These are phyloP conservation scores for Sclerotinia glacialis DNA, from an alignment of 2,329 filamentous ascomycete genomes.

Conservation along the genomic window DNA sequence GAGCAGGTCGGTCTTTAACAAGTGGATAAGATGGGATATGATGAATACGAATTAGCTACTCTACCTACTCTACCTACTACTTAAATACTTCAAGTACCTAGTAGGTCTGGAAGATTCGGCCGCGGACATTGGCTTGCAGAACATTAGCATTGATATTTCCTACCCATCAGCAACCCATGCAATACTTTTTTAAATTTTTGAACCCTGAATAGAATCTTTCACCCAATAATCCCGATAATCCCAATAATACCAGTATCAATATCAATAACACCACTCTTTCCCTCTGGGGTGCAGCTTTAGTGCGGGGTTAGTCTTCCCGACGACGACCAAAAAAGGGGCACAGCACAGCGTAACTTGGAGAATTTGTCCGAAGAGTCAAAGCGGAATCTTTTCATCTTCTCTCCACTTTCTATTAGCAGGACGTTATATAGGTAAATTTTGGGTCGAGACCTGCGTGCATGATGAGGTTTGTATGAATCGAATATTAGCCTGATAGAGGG, in stretches of 20 bases:
- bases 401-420: neutral
- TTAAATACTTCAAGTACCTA: neutral
- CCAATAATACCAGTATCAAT: no score
- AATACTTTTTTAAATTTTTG: neutral
- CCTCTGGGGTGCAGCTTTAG: slow-evolving; percentile 9
- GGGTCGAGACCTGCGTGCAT: slow-evolving; percentile 1
- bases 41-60: no score
- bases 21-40: neutral
- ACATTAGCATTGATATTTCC: neutral
- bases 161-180: neutral
- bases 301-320: neutral
- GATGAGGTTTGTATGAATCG: neutral
- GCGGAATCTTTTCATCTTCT: neutral
- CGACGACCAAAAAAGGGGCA: neutral
- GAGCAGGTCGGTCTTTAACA: neutral
- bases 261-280: neutral
- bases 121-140: neutral
- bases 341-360: neutral
- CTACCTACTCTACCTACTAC: neutral
- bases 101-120: neutral
- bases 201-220: neutral
- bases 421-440: no score
- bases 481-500: neutral
- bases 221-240: no score
- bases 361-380: slow-evolving; percentile 11